phyloP scores from a whole-genome alignment of 768 basidiomycete genomes.

The Panus rudis region DNA sequence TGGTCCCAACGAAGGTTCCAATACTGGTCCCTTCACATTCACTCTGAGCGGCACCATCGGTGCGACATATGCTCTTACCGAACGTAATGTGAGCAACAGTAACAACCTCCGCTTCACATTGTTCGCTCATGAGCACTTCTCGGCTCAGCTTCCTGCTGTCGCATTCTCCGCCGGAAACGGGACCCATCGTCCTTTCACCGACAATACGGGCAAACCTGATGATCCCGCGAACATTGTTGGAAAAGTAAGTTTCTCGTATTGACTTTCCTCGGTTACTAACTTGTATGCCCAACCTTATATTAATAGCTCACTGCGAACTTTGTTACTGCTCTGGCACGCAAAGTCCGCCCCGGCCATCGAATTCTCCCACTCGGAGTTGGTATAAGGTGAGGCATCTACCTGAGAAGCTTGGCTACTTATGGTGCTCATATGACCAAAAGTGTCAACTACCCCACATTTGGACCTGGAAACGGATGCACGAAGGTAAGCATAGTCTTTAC shows the following conservation, averaged over 20 bases:
- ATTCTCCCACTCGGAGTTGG: slow-evolving; percentile 23
- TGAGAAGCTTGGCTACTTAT: background rate
- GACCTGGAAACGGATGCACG: slow-evolving; percentile 18
- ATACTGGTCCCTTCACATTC: slow-evolving; percentile 23
- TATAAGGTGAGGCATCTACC: slow-evolving; percentile 14
- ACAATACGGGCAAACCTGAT: slow-evolving; percentile 15
- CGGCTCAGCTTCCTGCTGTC: slow-evolving; percentile 20
- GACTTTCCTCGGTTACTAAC: background rate
- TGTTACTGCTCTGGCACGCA: slow-evolving; percentile 20
- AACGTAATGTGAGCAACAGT: slow-evolving; percentile 19
- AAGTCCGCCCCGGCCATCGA: slow-evolving; percentile 16
- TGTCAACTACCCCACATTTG: slow-evolving; percentile 21
- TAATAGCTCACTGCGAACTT: slow-evolving; percentile 17
- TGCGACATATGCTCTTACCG: slow-evolving; percentile 22
- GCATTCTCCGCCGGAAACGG: slow-evolving; percentile 24
- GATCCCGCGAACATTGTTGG: slow-evolving; percentile 25
- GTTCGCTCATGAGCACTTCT: background rate
- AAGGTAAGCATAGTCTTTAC: slow-evolving; percentile 10
- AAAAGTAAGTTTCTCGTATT: too few relatives aligned
- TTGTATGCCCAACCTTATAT: background rate
- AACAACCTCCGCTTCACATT: background rate
- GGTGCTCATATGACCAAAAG: slow-evolving; percentile 5
- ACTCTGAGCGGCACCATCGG: slow-evolving; percentile 26
- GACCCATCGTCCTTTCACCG: slow-evolving; percentile 26
- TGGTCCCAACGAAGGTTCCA: slow-evolving; percentile 26